A percentile compares a stretch with the other conserved stretches of the same genome.
phyloP scores from a whole-genome alignment of 2,329 filamentous ascomycete genomes.

The Fusarium brevicatenulatum region DNA sequence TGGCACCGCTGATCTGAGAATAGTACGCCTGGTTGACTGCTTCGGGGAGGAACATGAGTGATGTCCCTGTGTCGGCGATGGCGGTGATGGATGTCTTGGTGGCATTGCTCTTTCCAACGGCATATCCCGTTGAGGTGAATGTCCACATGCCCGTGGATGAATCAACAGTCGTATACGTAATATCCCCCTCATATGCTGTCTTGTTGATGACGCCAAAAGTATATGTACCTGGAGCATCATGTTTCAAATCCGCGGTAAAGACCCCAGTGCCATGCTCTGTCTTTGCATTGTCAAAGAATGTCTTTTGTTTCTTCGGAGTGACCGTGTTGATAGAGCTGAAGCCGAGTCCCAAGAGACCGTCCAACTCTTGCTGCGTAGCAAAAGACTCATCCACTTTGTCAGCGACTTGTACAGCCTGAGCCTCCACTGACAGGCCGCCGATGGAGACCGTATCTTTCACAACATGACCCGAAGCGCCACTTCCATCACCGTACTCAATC shows the following conservation, averaged over 20 bases:
- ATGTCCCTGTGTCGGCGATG: constrained; percentile 71
- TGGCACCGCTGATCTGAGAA: constrained; percentile 55
- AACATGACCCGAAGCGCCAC: constrained; percentile 55
- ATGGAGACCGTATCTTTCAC: constrained; percentile 56
- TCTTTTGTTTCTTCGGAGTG: constrained; percentile 53
- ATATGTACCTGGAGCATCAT: constrained; percentile 67
- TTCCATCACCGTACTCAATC: constrained; percentile 59
- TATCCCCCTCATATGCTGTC: constrained; percentile 68
- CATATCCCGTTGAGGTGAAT: constrained; percentile 54
- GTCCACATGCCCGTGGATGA: constrained; percentile 71
- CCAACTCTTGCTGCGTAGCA: constrained; percentile 50
- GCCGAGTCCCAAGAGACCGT: constrained; percentile 57
- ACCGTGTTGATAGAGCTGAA: constrained; percentile 58
- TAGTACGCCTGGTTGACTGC: constrained; percentile 62
- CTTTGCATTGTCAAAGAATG: constrained; percentile 53
- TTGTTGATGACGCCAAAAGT: constrained; percentile 78
- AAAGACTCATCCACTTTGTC: constrained; percentile 54
- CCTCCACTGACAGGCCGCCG: constrained; percentile 53
- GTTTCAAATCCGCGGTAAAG: constrained; percentile 76
- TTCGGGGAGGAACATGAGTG: constrained; percentile 68
- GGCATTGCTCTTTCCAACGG: constrained; percentile 40
- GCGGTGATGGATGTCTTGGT: constrained; percentile 48
- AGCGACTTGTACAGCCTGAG: constrained; percentile 58
- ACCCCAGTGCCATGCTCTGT: constrained; percentile 50
- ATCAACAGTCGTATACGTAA: constrained; percentile 72